A percentile compares a stretch with the other conserved stretches of the same genome.
Conservation (phyloP, 2,329 filamentous ascomycete genomes). For the Bipolaris zeicola region DNA sequence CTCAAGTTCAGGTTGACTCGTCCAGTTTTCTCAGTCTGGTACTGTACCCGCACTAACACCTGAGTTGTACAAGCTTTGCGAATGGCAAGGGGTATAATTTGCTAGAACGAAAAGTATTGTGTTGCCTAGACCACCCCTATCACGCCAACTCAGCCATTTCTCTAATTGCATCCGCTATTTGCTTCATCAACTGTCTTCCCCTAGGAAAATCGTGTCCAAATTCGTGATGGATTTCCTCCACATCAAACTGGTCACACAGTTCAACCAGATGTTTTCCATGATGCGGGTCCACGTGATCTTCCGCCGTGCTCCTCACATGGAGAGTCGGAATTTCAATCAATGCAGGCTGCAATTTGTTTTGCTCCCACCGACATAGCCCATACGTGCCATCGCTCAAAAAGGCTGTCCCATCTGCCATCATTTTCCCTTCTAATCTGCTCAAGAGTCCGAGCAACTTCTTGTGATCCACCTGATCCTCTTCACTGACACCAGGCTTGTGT, state of each 20-base stretch:
- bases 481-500: background rate
- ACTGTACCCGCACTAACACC: too few species aligned
- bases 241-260: background rate
- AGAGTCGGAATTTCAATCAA: conserved; percentile 2
- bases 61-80: too few species aligned
- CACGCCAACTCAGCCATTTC: background rate
- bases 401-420: background rate
- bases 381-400: background rate
- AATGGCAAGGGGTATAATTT: too few species aligned
- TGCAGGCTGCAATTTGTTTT: background rate
- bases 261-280: conserved; percentile 44
- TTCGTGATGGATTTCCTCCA: background rate
- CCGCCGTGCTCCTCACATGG: background rate
- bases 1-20: too few species aligned
- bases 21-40: too few species aligned
- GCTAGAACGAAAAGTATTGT: too few species aligned
- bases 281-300: conserved; percentile 1
- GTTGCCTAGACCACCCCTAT: background rate
- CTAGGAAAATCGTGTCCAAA: background rate
- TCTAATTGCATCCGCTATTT: background rate
- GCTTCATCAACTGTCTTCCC: background rate
- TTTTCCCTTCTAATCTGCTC: background rate
- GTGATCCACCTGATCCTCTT: conserved; percentile 1
- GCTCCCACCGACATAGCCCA: background rate
- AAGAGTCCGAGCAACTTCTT: background rate